Percentiles rank a stretch among this genome's conserved stretches.
Evolutionary conservation across 2,329 filamentous ascomycete genomes (phyloP).

Genomic region (Lojkania enalia): DNA sequence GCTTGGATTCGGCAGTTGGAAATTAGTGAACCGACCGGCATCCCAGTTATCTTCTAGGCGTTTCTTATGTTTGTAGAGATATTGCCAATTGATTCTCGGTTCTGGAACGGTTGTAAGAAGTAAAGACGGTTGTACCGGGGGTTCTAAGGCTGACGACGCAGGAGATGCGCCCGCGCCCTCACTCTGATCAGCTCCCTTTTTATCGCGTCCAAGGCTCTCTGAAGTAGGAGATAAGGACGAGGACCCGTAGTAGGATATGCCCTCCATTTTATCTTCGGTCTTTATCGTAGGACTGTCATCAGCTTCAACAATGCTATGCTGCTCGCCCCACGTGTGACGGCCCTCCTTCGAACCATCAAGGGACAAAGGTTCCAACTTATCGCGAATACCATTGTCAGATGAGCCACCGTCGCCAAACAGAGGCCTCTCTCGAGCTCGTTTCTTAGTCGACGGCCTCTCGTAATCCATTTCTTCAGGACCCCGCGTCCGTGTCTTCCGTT

Average conservation of each 20-base stretch:
- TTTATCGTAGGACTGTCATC: conserved; percentile 40
- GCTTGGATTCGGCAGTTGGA: conserved; percentile 84
- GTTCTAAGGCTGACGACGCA: conserved; percentile 19
- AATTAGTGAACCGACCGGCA: conserved; percentile 77
- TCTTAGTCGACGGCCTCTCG: conserved; percentile 57
- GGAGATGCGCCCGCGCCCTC: conserved; percentile 14
- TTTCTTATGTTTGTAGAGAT: conserved; percentile 85
- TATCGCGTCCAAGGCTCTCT: conserved; percentile 22
- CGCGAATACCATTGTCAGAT: conserved; percentile 26
- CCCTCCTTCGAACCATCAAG: conserved; percentile 23
- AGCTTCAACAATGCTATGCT: conserved; percentile 54
- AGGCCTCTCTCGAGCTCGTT: conserved; percentile 53
- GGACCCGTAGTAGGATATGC: conserved; percentile 32
- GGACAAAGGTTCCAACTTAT: conserved; percentile 24
- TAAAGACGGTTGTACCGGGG: conserved; percentile 39
- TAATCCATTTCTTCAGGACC: conserved; percentile 52
- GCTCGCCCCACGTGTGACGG: conserved; percentile 47
- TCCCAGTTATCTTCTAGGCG: conserved; percentile 91
- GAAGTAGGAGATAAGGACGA: conserved; percentile 21
- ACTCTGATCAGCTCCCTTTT: conserved; percentile 11
- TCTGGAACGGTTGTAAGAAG: conserved; percentile 43
- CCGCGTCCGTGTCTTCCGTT: conserved; percentile 52
- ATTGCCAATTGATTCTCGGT: conserved; percentile 84
- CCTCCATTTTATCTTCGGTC: conserved; percentile 45
- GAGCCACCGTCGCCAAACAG: conserved; percentile 43